Base-by-base conservation (phyloP, 768 basidiomycete species). In the Tephrocybe sp. region DNA sequence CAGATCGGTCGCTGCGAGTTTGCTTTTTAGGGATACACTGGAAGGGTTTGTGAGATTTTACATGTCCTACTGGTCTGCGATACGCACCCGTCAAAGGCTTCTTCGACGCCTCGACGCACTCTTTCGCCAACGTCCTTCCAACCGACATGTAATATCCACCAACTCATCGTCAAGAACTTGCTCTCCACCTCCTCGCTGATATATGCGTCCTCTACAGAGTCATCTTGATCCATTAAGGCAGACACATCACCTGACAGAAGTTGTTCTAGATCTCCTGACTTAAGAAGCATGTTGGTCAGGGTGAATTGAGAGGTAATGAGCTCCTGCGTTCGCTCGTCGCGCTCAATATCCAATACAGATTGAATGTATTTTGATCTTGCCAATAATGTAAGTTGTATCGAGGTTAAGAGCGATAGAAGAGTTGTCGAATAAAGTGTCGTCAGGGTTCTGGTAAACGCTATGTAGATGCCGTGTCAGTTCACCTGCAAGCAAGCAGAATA, bases 121-220 rank as follows among this genome's bases (percentile, higher is more conserved):
- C 90, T 73, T 56, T 84, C 83, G 0, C 81, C 84, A 0, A 98
- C 78, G 51, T 87, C 86, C 58, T 86, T 89, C 93, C 94, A 96
- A 0, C 95, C 93, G 3, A 93, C 87, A 62, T 97, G 86, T 49
- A 96, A 61, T 9, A 96, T 73, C 93, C 93, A 96, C 93, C 93
- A 98, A 33, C 85, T 90, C 59, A 95, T 79, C 0, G 89, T 92
- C 44, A 97, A 71, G 63, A 84, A 98, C 62, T 85, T 82, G 53
- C 81, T 74, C 66, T 95, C 93, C 4, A 84, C 81, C 48, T 87
- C 87, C 30, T 87, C 85, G 28, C 66, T 72, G 6, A 85, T 68
- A 11, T 62, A 60, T 18, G 62, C 62, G 17, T 73, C 70, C 11
- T 51, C 53, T 14, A 48, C 48, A 21, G 28, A 41, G n/a, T 56